Conservation (phyloP, 768 basidiomycete genomes). For the Hericium erinaceus region DNA sequence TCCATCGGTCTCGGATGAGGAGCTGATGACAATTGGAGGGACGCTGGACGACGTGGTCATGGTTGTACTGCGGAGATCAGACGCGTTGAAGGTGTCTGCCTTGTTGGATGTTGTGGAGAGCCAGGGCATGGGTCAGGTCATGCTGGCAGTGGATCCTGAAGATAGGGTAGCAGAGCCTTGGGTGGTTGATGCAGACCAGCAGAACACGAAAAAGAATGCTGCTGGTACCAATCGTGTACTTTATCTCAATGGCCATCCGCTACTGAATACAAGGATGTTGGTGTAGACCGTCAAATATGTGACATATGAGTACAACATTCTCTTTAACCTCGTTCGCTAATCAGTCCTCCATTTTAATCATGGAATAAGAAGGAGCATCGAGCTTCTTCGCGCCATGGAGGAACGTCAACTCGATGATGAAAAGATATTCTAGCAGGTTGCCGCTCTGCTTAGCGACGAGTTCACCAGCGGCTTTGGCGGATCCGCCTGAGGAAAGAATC, state of each 20-base stretch:
- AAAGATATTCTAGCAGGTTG: conserved; percentile 85
- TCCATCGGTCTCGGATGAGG: conserved; percentile 52
- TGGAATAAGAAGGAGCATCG: conserved; percentile 81
- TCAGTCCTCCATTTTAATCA: conserved; percentile 67
- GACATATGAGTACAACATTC: not conserved
- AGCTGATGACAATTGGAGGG: conserved; percentile 48
- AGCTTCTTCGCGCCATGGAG: conserved; percentile 70
- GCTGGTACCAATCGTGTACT: conserved; percentile 38
- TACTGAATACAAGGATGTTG: conserved; percentile 68
- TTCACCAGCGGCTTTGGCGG: conserved; percentile 86
- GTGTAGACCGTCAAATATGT: conserved; percentile 26
- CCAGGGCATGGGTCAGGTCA: conserved; percentile 36
- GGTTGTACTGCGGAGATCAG: conserved; percentile 44
- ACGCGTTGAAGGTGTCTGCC: conserved; percentile 42
- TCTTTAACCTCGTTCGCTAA: conserved; percentile 4
- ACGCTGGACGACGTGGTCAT: conserved; percentile 45
- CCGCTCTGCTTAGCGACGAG: conserved; percentile 79
- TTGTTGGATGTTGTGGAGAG: conserved; percentile 47
- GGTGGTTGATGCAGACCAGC: conserved; percentile 9
- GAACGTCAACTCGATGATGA: conserved; percentile 79
- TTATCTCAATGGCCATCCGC: conserved; percentile 68
- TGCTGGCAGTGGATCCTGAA: conserved; percentile 40
- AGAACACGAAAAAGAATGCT: conserved; percentile 18
- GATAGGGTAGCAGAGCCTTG: conserved; percentile 5
- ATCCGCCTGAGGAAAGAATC: conserved; percentile 54